Evolutionary conservation across 306 rosid species (phyloP), one percentile per base, ranked within the genome.

Genomic region (Sphenostylis stenocarpa): DNA sequence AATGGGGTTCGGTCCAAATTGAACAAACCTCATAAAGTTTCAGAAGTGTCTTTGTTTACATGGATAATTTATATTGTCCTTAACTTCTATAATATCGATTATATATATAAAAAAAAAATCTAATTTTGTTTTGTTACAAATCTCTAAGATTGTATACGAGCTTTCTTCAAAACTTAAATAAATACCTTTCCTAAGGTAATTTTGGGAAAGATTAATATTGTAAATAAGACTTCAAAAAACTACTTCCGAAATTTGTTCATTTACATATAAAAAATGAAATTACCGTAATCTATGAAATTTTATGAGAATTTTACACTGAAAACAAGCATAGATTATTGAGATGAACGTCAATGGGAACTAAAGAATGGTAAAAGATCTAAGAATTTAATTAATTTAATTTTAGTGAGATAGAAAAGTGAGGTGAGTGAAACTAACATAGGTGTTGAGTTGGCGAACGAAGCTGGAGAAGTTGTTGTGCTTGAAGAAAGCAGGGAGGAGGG

Each of bases 391-490:
- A n/a, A n/a, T n/a, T n/a, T n/a, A 6, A 47, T 47, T 4, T 4
- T 3, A 38, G 8, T 51, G 19, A 0, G 10, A 19, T 7, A 19
- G 21, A n/a, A 20, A 52, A 51, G 23, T 47, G 61, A 17, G 1
- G 12, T 7, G 26, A 26, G 1, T 20, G 13, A 1, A 6, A 62
- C 85, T 75, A 16, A 94, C 98, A 19, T 94, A 94, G 19, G 97
- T 94, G 66, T 94, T 94, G 87, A 94, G 98, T 75, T 94, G 98
- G 9, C 98, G 94, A 69, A 94, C 94, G 69, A 94, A 92, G 84
- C 97, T 92, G 66, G 97, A 92, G 84, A 94, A 94, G 39, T 94
- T 94, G 88, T 92, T 94, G 83, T 94, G 98, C 77, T 94, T 94
- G 96, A 94, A 94, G 72, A 84, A 92, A 5, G 84, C 88, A 31